Conservation (phyloP, 2,329 filamentous ascomycete genomes). For the Neonectria coccinea region DNA sequence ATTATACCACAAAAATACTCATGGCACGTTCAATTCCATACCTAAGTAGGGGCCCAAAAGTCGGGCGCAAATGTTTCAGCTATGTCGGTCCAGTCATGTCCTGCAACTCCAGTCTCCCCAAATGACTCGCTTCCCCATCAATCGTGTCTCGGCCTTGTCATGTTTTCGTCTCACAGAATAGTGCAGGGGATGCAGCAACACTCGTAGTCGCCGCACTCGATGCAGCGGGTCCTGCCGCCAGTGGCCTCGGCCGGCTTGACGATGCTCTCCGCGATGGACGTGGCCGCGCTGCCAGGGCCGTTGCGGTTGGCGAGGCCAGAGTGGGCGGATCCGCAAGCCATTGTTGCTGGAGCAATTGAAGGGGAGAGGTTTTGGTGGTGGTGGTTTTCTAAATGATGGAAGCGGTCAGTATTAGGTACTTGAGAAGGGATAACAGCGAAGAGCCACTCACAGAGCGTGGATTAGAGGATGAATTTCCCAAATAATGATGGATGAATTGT, state of each 20-base stretch:
- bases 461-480: not conserved
- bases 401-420: not conserved
- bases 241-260: slow-evolving; percentile 63
- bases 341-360: slow-evolving; percentile 26
- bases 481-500: not conserved
- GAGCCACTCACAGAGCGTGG: not conserved
- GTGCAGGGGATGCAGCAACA: slow-evolving; percentile 69
- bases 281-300: slow-evolving; percentile 62
- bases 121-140: not conserved
- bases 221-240: slow-evolving; percentile 47
- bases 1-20: not conserved
- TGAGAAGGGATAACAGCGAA: no score
- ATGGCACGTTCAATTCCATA: slow-evolving; percentile 1
- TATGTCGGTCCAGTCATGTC: not conserved
- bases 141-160: not conserved
- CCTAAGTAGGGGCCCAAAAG: not conserved
- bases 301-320: slow-evolving; percentile 49
- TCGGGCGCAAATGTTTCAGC: no score
- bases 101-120: not conserved
- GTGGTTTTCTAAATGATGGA: not conserved
- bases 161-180: slow-evolving; percentile 55
- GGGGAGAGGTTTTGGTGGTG: not conserved
- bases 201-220: slow-evolving; percentile 49
- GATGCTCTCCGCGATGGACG: slow-evolving; percentile 62
- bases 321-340: slow-evolving; percentile 42